Conservation (phyloP, 2,329 filamentous ascomycete species). For the Phyllosticta capitalensis region DNA sequence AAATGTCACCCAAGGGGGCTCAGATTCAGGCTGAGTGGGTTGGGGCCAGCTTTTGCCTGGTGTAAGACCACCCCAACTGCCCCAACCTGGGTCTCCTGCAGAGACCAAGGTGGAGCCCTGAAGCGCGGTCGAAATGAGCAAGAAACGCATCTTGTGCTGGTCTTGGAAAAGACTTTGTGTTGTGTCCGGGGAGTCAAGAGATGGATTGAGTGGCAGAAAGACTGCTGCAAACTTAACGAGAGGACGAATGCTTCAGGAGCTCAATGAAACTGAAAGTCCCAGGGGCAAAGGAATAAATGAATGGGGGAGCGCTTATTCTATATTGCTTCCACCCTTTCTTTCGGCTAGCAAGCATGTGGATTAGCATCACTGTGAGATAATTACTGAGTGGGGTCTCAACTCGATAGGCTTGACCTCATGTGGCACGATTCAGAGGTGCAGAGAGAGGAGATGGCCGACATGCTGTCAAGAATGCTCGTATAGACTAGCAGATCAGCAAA, state of each 20-base stretch:
- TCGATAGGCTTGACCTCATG: not conserved
- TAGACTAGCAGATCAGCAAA: not conserved
- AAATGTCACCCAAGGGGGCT: slow-evolving; percentile 3
- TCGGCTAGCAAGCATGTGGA: not conserved
- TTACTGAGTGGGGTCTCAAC: not conserved
- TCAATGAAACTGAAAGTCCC: not conserved
- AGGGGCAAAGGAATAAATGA: not conserved
- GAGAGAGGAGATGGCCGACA: not conserved
- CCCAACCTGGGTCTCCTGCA: not conserved
- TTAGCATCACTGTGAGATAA: not conserved
- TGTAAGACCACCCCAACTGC: not conserved
- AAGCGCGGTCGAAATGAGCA: not conserved
- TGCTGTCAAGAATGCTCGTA: not conserved
- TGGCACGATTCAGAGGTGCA: not conserved
- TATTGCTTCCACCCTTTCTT: not conserved
- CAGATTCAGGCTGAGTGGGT: not conserved
- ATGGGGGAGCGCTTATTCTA: not conserved
- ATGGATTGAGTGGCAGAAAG: not conserved
- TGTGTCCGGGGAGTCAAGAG: not conserved
- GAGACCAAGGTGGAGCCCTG: not conserved
- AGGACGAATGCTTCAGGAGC: not conserved
- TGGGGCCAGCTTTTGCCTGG: not conserved
- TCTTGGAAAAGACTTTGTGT: not conserved
- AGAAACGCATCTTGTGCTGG: not conserved
- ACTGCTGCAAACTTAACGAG: not conserved